phyloP scores from a whole-genome alignment of 345 rosid species.

The Linum usitatissimum region DNA sequence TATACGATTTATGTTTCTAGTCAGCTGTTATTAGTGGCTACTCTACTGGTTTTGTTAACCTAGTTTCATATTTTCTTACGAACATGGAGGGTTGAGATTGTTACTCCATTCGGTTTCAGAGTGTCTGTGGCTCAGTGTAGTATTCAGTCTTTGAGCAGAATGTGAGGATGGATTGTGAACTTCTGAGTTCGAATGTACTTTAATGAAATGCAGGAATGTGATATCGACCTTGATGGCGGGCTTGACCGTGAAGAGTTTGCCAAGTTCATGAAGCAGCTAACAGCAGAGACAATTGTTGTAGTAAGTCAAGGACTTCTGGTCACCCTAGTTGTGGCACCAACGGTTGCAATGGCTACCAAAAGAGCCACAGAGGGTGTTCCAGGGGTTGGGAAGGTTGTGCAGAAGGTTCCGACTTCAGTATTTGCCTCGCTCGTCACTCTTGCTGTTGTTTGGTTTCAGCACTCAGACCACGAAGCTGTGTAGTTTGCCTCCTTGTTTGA shows the following conservation, averaged over 20 bases:
- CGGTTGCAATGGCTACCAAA: constrained; percentile 81
- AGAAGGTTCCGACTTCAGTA: constrained; percentile 60
- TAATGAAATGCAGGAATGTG: constrained; percentile 39
- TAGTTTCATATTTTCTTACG: no score
- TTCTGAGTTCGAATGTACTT: background rate
- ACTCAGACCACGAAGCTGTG: constrained; percentile 15
- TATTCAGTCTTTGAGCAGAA: no score
- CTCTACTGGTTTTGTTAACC: no score
- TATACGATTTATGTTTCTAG: no score
- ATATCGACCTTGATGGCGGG: constrained; percentile 69
- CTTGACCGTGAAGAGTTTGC: constrained; percentile 66
- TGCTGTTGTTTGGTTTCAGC: constrained; percentile 55
- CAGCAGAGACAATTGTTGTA: constrained; percentile 47
- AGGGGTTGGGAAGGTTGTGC: constrained; percentile 71
- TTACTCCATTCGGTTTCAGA: no score
- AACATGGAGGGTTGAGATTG: no score
- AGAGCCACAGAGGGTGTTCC: constrained; percentile 83
- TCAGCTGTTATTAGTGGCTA: no score
- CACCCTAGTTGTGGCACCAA: constrained; percentile 74
- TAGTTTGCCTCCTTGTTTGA: background rate
- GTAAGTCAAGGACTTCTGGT: constrained; percentile 77
- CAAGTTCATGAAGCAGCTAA: constrained; percentile 44
- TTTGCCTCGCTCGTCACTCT: constrained; percentile 82
- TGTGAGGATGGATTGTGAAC: background rate
- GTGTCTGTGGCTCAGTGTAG: no score